These are phyloP conservation scores for Phytophthora capsici DNA, from an alignment of 352 stramenopile genomes.

Conservation along the genomic window DNA sequence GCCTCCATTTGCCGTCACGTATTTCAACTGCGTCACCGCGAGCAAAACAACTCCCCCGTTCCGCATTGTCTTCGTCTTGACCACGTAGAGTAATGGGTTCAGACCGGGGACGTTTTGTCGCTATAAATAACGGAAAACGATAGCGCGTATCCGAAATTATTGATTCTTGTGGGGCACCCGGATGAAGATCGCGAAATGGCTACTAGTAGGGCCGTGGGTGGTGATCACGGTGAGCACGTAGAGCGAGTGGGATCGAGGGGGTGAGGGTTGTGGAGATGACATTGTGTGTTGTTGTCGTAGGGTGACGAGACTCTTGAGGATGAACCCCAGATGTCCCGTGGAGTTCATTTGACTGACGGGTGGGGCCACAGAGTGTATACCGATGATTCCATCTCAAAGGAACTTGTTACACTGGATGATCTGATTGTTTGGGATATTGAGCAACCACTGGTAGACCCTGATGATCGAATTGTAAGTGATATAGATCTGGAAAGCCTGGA, in stretches of 20 bases:
- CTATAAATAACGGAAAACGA: slow-evolving; percentile 27
- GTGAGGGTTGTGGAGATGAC: slow-evolving; percentile 4
- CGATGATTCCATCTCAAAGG: no score
- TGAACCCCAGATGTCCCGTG: slow-evolving; percentile 12
- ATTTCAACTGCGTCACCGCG: slow-evolving; percentile 6
- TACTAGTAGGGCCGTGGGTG: slow-evolving; percentile 9
- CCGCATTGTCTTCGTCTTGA: slow-evolving; percentile 1
- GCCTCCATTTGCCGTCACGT: slow-evolving; percentile 5
- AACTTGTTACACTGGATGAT: no score
- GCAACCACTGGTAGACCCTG: neutral
- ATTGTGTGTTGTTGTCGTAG: slow-evolving; percentile 11
- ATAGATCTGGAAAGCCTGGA: neutral
- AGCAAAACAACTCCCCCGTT: slow-evolving; percentile 4
- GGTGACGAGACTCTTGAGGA: slow-evolving; percentile 29
- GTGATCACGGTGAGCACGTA: slow-evolving; percentile 12
- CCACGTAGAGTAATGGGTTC: neutral
- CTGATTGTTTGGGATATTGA: no score
- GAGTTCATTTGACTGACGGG: slow-evolving; percentile 1
- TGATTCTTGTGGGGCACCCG: neutral
- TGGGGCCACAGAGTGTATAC: neutral
- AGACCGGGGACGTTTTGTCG: neutral
- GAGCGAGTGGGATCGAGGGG: neutral
- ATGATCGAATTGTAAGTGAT: neutral
- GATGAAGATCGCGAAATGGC: slow-evolving; percentile 32
- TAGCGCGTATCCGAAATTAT: neutral